Percentiles rank a stretch among this genome's conserved stretches.
phyloP scores from a whole-genome alignment of 2,329 filamentous ascomycete genomes.

The Neocatenulostroma microsporum region DNA sequence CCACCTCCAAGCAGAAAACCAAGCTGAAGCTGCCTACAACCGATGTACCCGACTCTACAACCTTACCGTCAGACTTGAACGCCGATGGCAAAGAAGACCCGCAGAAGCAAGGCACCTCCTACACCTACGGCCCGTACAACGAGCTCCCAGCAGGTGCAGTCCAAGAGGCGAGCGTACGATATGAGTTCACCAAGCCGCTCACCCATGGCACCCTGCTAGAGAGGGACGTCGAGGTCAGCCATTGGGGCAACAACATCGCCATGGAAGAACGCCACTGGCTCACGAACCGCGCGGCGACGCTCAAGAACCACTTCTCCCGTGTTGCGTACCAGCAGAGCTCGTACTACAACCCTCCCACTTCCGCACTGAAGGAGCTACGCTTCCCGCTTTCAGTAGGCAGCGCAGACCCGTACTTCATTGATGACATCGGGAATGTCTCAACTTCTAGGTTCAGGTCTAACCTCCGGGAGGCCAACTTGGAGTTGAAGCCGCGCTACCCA shows the following conservation, averaged over 20 bases:
- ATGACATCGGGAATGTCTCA: conserved; percentile 94
- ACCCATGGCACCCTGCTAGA: conserved; percentile 71
- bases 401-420: conserved; percentile 84
- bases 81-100: conserved; percentile 59
- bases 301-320: conserved; percentile 46
- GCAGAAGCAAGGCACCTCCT: conserved; percentile 73
- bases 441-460: conserved; percentile 80
- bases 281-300: conserved; percentile 73
- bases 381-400: conserved; percentile 74
- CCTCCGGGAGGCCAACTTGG: conserved; percentile 58
- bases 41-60: conserved; percentile 71
- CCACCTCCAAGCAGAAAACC: conserved; percentile 88
- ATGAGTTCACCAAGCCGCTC: conserved; percentile 91
- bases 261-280: conserved; percentile 91
- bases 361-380: conserved; percentile 72
- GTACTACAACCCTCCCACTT: conserved; percentile 61
- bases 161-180: conserved; percentile 70
- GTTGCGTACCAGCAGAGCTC: conserved; percentile 41
- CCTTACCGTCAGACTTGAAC: conserved; percentile 50
- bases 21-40: conserved; percentile 80
- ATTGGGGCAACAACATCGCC: conserved; percentile 95
- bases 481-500: conserved; percentile 91
- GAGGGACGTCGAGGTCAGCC: conserved; percentile 88
- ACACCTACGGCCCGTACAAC: conserved; percentile 84
- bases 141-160: conserved; percentile 69